A percentile compares a stretch with the other conserved stretches of the same genome.
Evolutionary conservation across 805 yeast genomes (phyloP).

Genomic region (Wickerhamiella siamensis): DNA sequence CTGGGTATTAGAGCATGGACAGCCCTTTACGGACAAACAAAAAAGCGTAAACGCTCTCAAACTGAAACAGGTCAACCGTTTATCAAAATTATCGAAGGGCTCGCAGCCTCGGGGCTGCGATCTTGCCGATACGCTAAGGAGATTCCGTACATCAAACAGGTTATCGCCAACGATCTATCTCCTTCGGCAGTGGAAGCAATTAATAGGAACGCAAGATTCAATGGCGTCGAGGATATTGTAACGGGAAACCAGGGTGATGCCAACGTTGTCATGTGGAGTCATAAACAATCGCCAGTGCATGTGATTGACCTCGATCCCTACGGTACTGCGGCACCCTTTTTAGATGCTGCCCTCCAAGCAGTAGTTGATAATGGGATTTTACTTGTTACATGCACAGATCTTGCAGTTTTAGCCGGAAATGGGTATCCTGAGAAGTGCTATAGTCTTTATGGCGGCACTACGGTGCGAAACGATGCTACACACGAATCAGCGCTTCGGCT

Average conservation of each 20-base stretch:
- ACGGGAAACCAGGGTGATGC: constrained; percentile 76
- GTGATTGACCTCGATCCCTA: constrained; percentile 93
- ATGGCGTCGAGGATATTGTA: constrained; percentile 44
- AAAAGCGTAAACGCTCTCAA: constrained; percentile 12
- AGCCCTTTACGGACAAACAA: constrained; percentile 32
- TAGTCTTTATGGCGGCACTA: constrained; percentile 86
- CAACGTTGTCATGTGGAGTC: constrained; percentile 55
- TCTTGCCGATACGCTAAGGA: constrained; percentile 91
- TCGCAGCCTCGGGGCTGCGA: constrained; percentile 89
- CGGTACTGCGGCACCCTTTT: constrained; percentile 92
- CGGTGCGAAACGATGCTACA: constrained; percentile 69
- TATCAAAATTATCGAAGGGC: constrained; percentile 69
- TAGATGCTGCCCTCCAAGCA: constrained; percentile 79
- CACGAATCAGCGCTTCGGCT: constrained; percentile 89
- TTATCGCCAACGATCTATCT: constrained; percentile 82
- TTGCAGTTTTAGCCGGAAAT: constrained; percentile 88
- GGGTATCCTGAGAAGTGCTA: constrained; percentile 96
- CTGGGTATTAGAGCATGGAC: constrained; percentile 80
- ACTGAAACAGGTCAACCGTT: constrained; percentile 27
- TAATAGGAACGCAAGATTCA: constrained; percentile 52
- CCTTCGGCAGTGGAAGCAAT: constrained; percentile 78
- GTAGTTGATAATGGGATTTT: constrained; percentile 75
- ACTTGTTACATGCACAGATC: constrained; percentile 89
- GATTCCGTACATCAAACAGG: constrained; percentile 54
- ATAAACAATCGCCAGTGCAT: constrained; percentile 39